phyloP scores from a whole-genome alignment of 768 basidiomycete species.

The Tylopilus felleus region DNA sequence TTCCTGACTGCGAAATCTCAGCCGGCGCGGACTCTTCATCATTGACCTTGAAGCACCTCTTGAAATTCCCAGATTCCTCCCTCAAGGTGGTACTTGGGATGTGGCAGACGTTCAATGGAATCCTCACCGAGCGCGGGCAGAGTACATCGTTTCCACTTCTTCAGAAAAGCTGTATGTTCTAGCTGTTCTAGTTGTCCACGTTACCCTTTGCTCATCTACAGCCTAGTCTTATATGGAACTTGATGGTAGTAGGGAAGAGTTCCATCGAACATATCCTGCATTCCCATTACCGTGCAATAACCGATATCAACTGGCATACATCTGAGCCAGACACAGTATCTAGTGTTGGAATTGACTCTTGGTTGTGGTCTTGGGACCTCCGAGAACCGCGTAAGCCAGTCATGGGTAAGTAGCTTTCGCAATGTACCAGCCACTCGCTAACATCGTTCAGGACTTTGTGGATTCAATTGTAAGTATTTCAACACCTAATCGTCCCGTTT shows the following conservation, averaged over 20 bases:
- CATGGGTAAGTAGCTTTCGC: conserved; percentile 42
- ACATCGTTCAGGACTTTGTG: conserved; percentile 45
- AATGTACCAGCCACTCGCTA: neutral
- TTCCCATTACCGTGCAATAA: conserved; percentile 92
- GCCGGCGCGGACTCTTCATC: conserved; percentile 88
- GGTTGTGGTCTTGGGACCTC: conserved; percentile 94
- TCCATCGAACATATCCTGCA: conserved; percentile 83
- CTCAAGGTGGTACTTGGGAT: conserved; percentile 96
- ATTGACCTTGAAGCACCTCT: conserved; percentile 89
- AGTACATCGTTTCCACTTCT: conserved; percentile 86
- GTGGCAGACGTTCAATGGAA: conserved; percentile 95
- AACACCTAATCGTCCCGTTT: neutral
- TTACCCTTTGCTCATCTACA: neutral
- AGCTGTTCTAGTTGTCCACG: neutral
- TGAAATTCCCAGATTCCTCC: conserved; percentile 87
- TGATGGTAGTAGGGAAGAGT: conserved; percentile 67
- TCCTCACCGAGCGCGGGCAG: conserved; percentile 68
- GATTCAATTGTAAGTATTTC: conserved; percentile 47
- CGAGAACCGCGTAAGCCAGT: conserved; percentile 66
- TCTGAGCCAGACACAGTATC: conserved; percentile 80
- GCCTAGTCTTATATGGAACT: conserved; percentile 87
- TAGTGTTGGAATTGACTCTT: conserved; percentile 90
- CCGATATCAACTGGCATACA: conserved; percentile 97
- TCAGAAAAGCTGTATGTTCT: conserved; percentile 76
- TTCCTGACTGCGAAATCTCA: conserved; percentile 20